Conservation (phyloP, 2,329 filamentous ascomycete species). For the Lojkania enalia region DNA sequence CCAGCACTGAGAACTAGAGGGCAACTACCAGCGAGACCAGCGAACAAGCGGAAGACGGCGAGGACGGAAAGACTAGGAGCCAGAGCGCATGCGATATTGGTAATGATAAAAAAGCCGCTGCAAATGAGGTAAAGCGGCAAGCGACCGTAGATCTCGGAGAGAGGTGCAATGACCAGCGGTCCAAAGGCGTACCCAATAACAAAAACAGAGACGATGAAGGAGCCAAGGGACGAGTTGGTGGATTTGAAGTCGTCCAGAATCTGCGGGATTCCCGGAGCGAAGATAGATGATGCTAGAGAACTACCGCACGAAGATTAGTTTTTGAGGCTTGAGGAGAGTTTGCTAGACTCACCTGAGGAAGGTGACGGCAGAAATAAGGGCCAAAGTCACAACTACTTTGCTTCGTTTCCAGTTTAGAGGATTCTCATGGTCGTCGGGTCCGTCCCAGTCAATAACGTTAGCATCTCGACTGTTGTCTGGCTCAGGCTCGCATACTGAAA, state of each 20-base stretch:
- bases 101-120: conserved; percentile 12
- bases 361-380: neutral
- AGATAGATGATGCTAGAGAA: conserved; percentile 21
- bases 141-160: conserved; percentile 21
- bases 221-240: conserved; percentile 3
- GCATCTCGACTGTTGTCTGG: too few species aligned
- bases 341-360: too few species aligned
- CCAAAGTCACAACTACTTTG: neutral
- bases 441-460: neutral
- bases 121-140: conserved; percentile 12
- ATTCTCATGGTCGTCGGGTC: neutral
- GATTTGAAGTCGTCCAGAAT: conserved; percentile 19
- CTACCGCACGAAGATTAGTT: too few species aligned
- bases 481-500: too few species aligned
- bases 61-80: conserved; percentile 7
- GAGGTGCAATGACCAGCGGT: conserved; percentile 18
- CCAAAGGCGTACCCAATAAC: conserved; percentile 17
- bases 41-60: conserved; percentile 12
- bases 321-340: too few species aligned
- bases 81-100: conserved; percentile 12
- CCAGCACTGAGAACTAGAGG: conserved; percentile 23
- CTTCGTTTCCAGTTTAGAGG: neutral
- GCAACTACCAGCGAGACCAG: conserved; percentile 12
- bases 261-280: conserved; percentile 8
- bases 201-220: conserved; percentile 17